Conservation (phyloP, 257 asterid species). For the Forsythia viridissima region DNA sequence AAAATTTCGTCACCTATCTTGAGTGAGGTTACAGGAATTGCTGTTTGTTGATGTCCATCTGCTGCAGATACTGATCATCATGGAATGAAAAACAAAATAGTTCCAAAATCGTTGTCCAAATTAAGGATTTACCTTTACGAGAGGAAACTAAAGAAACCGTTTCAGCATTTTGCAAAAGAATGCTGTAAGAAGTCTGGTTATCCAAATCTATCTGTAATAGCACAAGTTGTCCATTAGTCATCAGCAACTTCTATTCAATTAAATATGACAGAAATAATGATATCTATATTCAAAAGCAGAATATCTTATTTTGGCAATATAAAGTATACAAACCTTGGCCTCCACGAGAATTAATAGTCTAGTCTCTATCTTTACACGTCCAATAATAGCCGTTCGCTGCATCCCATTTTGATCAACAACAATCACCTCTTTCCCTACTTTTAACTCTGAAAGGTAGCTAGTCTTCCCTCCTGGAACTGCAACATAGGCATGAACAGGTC, state of each 20-base stretch:
- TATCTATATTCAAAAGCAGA: neutral
- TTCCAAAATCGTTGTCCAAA: neutral
- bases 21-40: slow-evolving; percentile 73
- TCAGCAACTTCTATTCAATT: neutral
- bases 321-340: slow-evolving; percentile 58
- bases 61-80: slow-evolving; percentile 28
- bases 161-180: slow-evolving; percentile 86
- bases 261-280: neutral
- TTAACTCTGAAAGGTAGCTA: slow-evolving; percentile 79
- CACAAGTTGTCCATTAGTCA: slow-evolving; percentile 16
- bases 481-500: slow-evolving; percentile 84
- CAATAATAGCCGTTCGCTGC: slow-evolving; percentile 78
- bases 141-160: slow-evolving; percentile 73
- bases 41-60: slow-evolving; percentile 35
- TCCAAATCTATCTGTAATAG: slow-evolving; percentile 50
- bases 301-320: slow-evolving; percentile 8
- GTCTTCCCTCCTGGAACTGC: slow-evolving; percentile 83
- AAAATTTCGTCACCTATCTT: slow-evolving; percentile 68
- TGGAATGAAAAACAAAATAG: neutral
- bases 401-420: slow-evolving; percentile 69
- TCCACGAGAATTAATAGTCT: slow-evolving; percentile 79
- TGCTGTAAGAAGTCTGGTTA: slow-evolving; percentile 48
- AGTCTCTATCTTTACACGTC: slow-evolving; percentile 89
- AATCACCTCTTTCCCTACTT: slow-evolving; percentile 74
- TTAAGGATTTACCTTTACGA: slow-evolving; percentile 46